phyloP scores from a whole-genome alignment of 78 protist species.

The slime mould (Dictyostelium discoideum) region DNA sequence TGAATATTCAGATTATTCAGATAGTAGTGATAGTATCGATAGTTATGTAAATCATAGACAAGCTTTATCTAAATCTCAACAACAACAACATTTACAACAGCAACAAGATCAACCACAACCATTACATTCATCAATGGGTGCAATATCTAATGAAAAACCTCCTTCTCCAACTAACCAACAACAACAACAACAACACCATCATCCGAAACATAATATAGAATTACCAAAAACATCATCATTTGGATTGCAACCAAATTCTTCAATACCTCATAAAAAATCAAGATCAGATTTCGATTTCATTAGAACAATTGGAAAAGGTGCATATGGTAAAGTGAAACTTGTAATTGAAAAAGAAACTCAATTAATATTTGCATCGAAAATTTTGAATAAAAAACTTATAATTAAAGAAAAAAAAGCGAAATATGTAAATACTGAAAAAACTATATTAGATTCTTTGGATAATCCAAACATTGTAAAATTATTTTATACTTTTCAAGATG shows the following conservation, averaged over 20 bases:
- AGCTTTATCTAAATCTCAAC: not conserved
- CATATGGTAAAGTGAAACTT: slow-evolving; percentile 71
- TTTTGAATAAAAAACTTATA: slow-evolving; percentile 79
- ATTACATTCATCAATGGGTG: not conserved
- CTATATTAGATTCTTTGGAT: slow-evolving; percentile 81
- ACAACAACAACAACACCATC: not conserved
- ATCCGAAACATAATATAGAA: not conserved
- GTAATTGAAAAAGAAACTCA: slow-evolving; percentile 79
- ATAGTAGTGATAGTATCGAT: not conserved
- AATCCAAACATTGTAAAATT: slow-evolving; percentile 91
- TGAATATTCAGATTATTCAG: not conserved
- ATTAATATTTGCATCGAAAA: slow-evolving; percentile 83
- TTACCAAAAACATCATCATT: slow-evolving; percentile 5
- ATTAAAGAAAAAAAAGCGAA: slow-evolving; percentile 79
- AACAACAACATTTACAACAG: not conserved
- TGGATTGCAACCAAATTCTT: slow-evolving; percentile 1
- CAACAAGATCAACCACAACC: not conserved
- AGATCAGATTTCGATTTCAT: slow-evolving; percentile 59
- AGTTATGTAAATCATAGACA: not conserved
- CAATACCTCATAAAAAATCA: slow-evolving; percentile 13
- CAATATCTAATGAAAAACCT: not conserved
- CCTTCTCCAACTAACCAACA: not conserved
- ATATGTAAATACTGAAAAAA: slow-evolving; percentile 86
- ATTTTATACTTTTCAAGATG: slow-evolving; percentile 87
- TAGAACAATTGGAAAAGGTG: slow-evolving; percentile 71